phyloP scores from a whole-genome alignment of 768 basidiomycete genomes.

The Tulasnella sp. region DNA sequence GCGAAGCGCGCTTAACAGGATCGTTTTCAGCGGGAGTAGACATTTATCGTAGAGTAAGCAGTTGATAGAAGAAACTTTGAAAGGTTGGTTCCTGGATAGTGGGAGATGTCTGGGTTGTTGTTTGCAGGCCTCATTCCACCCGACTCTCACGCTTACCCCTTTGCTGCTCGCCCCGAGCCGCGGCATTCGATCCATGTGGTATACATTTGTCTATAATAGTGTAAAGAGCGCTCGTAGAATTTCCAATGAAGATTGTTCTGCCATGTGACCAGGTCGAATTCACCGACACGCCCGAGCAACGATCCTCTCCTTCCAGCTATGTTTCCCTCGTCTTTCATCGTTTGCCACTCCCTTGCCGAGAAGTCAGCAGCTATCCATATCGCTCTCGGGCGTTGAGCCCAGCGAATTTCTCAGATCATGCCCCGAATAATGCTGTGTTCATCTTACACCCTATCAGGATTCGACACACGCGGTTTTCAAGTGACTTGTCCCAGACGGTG shows the following conservation, averaged over 20 bases:
- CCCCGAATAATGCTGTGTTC: neutral
- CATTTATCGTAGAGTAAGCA: neutral
- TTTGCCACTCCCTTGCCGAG: neutral
- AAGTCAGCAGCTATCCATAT: neutral
- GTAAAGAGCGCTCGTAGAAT: neutral
- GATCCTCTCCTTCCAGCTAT: neutral
- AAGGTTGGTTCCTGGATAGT: neutral
- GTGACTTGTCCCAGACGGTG: neutral
- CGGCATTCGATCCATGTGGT: neutral
- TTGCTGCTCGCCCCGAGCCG: neutral
- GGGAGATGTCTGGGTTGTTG: neutral
- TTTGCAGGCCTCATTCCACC: neutral
- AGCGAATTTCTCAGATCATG: neutral
- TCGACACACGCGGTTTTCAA: neutral
- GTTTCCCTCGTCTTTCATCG: neutral
- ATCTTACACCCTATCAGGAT: neutral
- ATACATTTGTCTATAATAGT: neutral
- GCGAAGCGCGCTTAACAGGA: constrained; percentile 5
- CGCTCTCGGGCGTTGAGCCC: neutral
- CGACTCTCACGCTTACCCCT: neutral
- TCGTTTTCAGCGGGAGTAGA: constrained; percentile 1
- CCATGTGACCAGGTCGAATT: neutral
- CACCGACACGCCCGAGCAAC: neutral
- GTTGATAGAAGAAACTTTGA: neutral
- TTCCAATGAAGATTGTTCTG: neutral